Evolutionary conservation across 2,329 filamentous ascomycete species (phyloP), one percentile per base, ranked within the genome.

Genomic region (Sporothrix sp.): DNA sequence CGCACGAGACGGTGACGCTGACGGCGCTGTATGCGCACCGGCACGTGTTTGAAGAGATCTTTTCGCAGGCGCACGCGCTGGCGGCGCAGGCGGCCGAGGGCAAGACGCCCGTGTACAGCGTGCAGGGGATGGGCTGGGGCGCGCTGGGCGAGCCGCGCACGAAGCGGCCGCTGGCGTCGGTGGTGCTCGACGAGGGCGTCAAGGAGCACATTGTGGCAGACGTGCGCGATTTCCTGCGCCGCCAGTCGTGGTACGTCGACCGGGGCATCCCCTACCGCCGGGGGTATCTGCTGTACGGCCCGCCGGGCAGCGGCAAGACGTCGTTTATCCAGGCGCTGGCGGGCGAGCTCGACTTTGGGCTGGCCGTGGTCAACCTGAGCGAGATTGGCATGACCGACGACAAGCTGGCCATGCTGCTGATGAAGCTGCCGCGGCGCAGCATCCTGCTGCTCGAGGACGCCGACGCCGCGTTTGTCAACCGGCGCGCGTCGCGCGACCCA

Each of bases 271-370:
- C 91, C 0, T 96, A 96, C 61, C 80, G 90, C 16, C 75, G 90
- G 51, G 91, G 90, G 1, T 96, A 96, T 62, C 74, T 96, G 7
- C 75, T 96, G 0, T 88, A 93, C 60, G 90, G 90, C 0, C 89
- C 90, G 4, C 90, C 90, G 0, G 90, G 90, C 0, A 95, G 85
- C 37, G 94, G 88, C 32, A 97, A 95, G 71, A 96, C 85, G 54
- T 95, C 88, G 0, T 97, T 98, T 59, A 96, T 98, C 56, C 89
- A 96, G 66, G 90, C 93, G 0, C 71, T 98, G 37, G 93, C 93
- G 1, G 91, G 89, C n/a, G 83, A 93, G 61, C 68, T 96, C 51
- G 87, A 95, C 63, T 95, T 91, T 65, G 87, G 87, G 59, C 93
- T 96, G 58, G 89, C 90, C 48, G 90, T 95, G 69, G 74, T 96